These are phyloP conservation scores for Skeletonema tropicum DNA, from an alignment of 108 stramenopile genomes.

Conservation along the genomic window DNA sequence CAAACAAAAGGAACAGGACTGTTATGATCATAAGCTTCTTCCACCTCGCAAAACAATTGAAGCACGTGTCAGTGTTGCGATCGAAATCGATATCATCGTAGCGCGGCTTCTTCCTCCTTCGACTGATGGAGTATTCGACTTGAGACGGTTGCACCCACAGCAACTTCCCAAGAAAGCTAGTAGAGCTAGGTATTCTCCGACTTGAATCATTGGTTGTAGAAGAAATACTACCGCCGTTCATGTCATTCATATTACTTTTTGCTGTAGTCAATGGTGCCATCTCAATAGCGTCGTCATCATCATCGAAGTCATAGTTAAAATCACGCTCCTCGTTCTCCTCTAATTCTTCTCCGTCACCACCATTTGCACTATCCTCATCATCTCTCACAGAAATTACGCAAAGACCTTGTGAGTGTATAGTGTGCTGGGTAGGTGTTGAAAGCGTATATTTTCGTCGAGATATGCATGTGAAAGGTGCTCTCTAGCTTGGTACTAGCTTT, in stretches of 20 bases:
- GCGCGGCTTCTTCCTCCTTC: conserved; percentile 5
- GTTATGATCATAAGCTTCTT: conserved; percentile 28
- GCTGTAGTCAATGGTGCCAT: conserved; percentile 14
- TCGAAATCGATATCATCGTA: conserved; percentile 40
- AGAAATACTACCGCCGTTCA: too few relatives aligned
- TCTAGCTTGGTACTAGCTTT: too few relatives aligned
- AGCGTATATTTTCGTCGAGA: too few relatives aligned
- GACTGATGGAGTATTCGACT: background rate
- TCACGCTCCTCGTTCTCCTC: conserved; percentile 4
- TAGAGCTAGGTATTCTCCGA: background rate
- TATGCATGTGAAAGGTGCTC: too few relatives aligned
- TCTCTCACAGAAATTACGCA: too few relatives aligned
- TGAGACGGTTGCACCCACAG: background rate
- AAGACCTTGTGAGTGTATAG: too few relatives aligned
- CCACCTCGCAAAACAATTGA: conserved; percentile 25
- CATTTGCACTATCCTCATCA: background rate
- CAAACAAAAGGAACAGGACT: conserved; percentile 22
- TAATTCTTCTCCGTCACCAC: background rate
- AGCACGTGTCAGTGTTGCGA: conserved; percentile 7
- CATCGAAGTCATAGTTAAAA: conserved; percentile 18
- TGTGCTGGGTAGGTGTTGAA: too few relatives aligned
- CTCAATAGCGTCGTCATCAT: conserved; percentile 18
- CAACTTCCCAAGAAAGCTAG: background rate
- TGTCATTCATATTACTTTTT: background rate
- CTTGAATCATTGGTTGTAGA: background rate